Evolutionary conservation across 139 green algal genomes (phyloP), one percentile per base, ranked within the genome.

Genomic region (Volvox africanus): DNA sequence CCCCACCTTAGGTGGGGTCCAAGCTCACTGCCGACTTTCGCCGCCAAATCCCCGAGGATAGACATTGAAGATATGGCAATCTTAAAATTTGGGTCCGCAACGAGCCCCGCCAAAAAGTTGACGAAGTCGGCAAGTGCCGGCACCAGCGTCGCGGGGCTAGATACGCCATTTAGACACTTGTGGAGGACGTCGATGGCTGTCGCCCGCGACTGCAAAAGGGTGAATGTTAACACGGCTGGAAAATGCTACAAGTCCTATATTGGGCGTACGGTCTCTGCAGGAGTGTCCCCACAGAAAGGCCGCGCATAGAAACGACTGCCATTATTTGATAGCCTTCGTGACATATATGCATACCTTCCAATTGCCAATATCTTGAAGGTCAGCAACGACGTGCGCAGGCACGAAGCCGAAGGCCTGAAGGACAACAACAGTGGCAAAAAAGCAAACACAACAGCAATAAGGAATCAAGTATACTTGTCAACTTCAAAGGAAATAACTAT

Each of bases 51-150:
- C 33, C 92, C 92, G 26, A 98, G 88, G 12, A 97, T 97, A 12
- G 95, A 89, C 91, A 97, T 95, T 65, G 94, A 94, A 11, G 94
- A 95, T n/a, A 96, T 86, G 17, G 94, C 94, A 21, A 98, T 97
- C 79, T 97, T 97, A 92, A 98, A 98, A 94, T 98, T 98, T 82
- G 96, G 93, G 88, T 98, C 97, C 0, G 88, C 89, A 16, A 97
- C 69, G 33, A 98, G 94, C 22, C 87, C 90, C 37, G 94, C 68
- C 21, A 98, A 86, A 86, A 98, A 98, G 5, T 86, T 78, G 14
- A 97, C 77, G 77, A 97, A 96, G n/a, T 94, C 79, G 2, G 91
- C 89, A 19, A 98, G 93, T 13, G 87, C 88, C 0, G 92, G 81
- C 61, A 96, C 89, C 50, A 97, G 84, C 28, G 84, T 28, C 0